Evolutionary conservation across 495 filamentous ascomycete species (phyloP).

Genomic region (Bryoglossum gracile): DNA sequence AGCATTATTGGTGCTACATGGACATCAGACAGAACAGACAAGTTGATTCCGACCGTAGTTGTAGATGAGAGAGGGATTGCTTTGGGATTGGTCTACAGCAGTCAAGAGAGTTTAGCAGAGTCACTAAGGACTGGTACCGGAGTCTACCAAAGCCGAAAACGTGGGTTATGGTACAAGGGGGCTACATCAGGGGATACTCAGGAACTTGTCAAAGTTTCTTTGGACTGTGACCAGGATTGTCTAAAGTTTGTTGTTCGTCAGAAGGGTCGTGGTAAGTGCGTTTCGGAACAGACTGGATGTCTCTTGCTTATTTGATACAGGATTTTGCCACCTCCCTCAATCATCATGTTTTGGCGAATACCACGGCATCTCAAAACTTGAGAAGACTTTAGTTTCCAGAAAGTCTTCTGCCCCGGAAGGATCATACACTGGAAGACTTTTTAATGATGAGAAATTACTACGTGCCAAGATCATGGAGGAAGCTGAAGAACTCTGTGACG

Average conservation of each 20-base stretch:
- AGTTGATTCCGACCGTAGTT: conserved; percentile 79
- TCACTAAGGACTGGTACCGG: conserved; percentile 81
- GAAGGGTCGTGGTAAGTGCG: conserved; percentile 57
- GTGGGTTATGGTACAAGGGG: conserved; percentile 95
- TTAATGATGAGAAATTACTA: conserved; percentile 81
- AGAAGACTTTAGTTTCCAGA: conserved; percentile 73
- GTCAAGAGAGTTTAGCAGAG: conserved; percentile 77
- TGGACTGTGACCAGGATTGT: conserved; percentile 92
- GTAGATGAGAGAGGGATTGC: conserved; percentile 80
- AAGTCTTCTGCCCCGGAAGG: conserved; percentile 76
- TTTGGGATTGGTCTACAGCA: conserved; percentile 90
- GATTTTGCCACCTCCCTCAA: conserved; percentile 92
- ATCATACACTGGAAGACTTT: conserved; percentile 89
- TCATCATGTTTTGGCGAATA: conserved; percentile 87
- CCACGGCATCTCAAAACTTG: conserved; percentile 70
- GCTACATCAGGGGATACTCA: conserved; percentile 90
- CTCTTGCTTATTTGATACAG: conserved; percentile 34
- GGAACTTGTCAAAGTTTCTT: conserved; percentile 72
- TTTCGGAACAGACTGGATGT: conserved; percentile 16
- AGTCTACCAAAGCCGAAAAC: conserved; percentile 92
- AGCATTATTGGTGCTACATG: conserved; percentile 61
- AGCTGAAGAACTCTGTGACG: conserved; percentile 86
- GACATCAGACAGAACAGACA: conserved; percentile 76
- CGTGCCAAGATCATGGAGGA: conserved; percentile 98
- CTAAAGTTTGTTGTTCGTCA: conserved; percentile 84